phyloP scores from a whole-genome alignment of 2,329 filamentous ascomycete species.

The Fusarium sp. region DNA sequence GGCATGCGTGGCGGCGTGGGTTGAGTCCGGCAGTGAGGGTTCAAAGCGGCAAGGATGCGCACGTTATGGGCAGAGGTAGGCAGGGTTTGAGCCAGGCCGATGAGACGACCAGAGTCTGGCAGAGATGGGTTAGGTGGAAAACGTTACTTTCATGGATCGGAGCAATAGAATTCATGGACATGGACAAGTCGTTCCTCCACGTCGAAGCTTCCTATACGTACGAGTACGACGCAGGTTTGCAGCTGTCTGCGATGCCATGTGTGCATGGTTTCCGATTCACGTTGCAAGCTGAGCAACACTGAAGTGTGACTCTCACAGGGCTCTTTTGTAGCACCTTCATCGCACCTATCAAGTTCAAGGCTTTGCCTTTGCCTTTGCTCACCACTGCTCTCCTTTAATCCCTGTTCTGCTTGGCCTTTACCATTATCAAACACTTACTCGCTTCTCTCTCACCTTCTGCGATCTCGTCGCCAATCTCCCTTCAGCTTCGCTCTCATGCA shows the following conservation, averaged over 20 bases:
- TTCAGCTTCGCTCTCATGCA: slow-evolving; percentile 27
- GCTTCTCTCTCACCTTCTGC: slow-evolving; percentile 1
- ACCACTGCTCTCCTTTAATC: background rate
- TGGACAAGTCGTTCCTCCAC: slow-evolving; percentile 3
- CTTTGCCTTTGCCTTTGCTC: background rate
- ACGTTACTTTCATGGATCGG: slow-evolving; percentile 4
- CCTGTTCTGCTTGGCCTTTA: background rate
- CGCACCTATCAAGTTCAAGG: background rate
- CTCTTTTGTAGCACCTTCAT: background rate
- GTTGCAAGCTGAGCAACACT: background rate
- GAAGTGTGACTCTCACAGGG: slow-evolving; percentile 15
- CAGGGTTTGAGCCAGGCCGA: slow-evolving; percentile 12
- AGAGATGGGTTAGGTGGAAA: slow-evolving; percentile 3
- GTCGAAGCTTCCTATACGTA: slow-evolving; percentile 11
- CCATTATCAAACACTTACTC: background rate
- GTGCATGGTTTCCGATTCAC: slow-evolving; percentile 16
- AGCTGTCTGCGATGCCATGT: slow-evolving; percentile 1
- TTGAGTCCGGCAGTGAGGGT: slow-evolving; percentile 26
- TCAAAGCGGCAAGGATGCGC: slow-evolving; percentile 32
- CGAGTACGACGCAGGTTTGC: slow-evolving; percentile 4
- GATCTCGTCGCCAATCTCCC: slow-evolving; percentile 1
- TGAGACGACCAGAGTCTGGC: slow-evolving; percentile 6
- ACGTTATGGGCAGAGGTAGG: slow-evolving; percentile 23
- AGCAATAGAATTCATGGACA: background rate
- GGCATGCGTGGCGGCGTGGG: slow-evolving; percentile 37